Percentiles rank a stretch among this genome's conserved stretches.
These are phyloP conservation scores for Podaxis rugospora DNA, from an alignment of 768 basidiomycete genomes.

Conservation along the genomic window DNA sequence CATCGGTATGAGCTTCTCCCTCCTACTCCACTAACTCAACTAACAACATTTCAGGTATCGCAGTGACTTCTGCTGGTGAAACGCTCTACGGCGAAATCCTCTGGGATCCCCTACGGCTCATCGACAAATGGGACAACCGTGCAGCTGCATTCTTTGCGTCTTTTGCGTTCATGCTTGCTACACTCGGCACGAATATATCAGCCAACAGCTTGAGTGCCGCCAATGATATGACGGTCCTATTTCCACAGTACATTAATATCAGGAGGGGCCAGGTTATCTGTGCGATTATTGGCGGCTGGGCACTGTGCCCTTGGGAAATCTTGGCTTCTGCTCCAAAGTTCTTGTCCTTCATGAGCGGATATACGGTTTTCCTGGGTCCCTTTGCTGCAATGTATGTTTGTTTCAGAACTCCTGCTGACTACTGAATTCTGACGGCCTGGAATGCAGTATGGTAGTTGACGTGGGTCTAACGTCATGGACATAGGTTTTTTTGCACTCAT, in stretches of 20 bases:
- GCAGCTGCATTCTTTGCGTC: conserved; percentile 82
- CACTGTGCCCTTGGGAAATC: conserved; percentile 84
- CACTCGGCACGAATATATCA: conserved; percentile 69
- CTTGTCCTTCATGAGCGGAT: conserved; percentile 75
- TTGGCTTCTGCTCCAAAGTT: conserved; percentile 64
- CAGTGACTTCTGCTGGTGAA: conserved; percentile 74
- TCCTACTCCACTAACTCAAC: not conserved
- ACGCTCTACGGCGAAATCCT: conserved; percentile 58
- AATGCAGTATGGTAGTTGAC: conserved; percentile 40
- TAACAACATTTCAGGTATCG: conserved; percentile 42
- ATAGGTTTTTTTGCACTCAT: not conserved
- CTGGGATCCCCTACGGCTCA: conserved; percentile 76
- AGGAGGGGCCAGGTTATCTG: conserved; percentile 76
- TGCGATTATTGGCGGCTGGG: conserved; percentile 82
- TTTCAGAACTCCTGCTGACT: conserved; percentile 4
- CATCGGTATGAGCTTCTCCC: conserved; percentile 32
- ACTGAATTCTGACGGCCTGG: not conserved
- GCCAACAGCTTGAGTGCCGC: conserved; percentile 72
- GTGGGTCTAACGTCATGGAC: conserved; percentile 23
- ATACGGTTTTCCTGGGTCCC: conserved; percentile 83
- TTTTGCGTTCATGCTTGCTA: conserved; percentile 69
- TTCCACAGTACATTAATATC: conserved; percentile 77
- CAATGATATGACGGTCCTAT: conserved; percentile 81
- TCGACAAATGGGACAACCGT: conserved; percentile 81
- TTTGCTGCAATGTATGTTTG: conserved; percentile 72